Base-by-base conservation (phyloP, 306 rosid species). In the Elaeagnus macrophylla region DNA sequence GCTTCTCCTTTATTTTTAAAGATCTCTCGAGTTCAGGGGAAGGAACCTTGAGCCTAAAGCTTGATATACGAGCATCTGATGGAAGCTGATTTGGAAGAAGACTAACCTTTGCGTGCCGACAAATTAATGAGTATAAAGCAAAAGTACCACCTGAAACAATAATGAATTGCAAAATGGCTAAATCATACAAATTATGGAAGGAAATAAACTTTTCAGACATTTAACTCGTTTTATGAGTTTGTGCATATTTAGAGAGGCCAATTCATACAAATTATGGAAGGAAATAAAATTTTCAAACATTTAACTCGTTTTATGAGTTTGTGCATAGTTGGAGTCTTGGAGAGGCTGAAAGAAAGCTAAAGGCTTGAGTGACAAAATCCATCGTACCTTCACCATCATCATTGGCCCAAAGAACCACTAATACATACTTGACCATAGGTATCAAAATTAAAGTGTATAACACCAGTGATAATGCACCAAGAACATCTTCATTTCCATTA, bases 61-160 rank as follows among this genome's bases (percentile, higher is more conserved):
- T 88, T 16, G 99, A 93, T 67, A 93, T 87, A 41, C 83, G 89
- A 57, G 95, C 79, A 79, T 93, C 99, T 1, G 99, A 93, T 35
- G 83, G 96, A 75, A 87, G 79, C 75, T 87, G 99, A 79, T 93
- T 93, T 14, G 99, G 99, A 71, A 93, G 87, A 60, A 93, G 99
- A 75, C 89, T 93, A 79, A 81, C 99, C 84, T 93, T 93, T 65
- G 99, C 96, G 66, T 93, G 93, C 43, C 99, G 95, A 74, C 99
- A 93, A 68, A 93, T 93, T 84, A 93, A 84, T 12, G 96, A 93
- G 75, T 93, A 93, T 73, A 93, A 75, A 4, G 99, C 99, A 87
- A 93, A 93, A 46, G 99, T 87, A 59, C 99, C 99, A 67, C 99
- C 99, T 91, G 83, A 82, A 75, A 58, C 54, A 62, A 43, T 67